phyloP scores from a whole-genome alignment of 1,139 yeast species.

The Geotrichum citri-aurantii region DNA sequence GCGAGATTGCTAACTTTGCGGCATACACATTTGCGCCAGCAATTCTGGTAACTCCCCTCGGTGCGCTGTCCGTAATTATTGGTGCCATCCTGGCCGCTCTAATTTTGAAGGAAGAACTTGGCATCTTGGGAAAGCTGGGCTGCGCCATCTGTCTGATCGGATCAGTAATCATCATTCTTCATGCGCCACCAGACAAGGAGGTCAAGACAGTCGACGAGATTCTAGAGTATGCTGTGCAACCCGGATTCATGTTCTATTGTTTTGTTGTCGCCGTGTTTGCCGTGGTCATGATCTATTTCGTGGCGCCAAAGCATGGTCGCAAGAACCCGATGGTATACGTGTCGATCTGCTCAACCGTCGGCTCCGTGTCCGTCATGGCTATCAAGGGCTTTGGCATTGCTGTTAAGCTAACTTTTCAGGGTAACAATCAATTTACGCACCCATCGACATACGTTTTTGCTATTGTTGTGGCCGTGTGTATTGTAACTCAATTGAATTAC shows the following conservation, averaged over 20 bases:
- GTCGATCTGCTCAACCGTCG: constrained; percentile 85
- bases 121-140: constrained; percentile 87
- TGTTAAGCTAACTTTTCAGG: constrained; percentile 72
- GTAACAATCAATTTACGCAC: constrained; percentile 87
- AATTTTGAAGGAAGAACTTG: constrained; percentile 79
- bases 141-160: constrained; percentile 89
- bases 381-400: constrained; percentile 95
- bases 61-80: constrained; percentile 83
- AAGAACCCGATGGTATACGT: constrained; percentile 85
- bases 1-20: constrained; percentile 89
- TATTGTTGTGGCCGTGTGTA: constrained; percentile 71
- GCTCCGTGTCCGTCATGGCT: constrained; percentile 86
- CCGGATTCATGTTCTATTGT: constrained; percentile 70
- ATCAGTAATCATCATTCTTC: constrained; percentile 81
- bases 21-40: constrained; percentile 97
- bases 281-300: constrained; percentile 70
- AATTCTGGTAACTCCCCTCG: constrained; percentile 83
- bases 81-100: constrained; percentile 83
- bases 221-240: constrained; percentile 69
- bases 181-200: constrained; percentile 92
- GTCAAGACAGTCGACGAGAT: constrained; percentile 86
- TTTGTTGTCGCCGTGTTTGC: constrained; percentile 59
- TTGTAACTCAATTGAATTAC: constrained; percentile 86
- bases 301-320: constrained; percentile 76
- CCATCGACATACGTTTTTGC: constrained; percentile 79